Percentiles rank a stretch among this genome's conserved stretches.
phyloP scores from a whole-genome alignment of 2,329 filamentous ascomycete species.

The Talaromyces piceae region DNA sequence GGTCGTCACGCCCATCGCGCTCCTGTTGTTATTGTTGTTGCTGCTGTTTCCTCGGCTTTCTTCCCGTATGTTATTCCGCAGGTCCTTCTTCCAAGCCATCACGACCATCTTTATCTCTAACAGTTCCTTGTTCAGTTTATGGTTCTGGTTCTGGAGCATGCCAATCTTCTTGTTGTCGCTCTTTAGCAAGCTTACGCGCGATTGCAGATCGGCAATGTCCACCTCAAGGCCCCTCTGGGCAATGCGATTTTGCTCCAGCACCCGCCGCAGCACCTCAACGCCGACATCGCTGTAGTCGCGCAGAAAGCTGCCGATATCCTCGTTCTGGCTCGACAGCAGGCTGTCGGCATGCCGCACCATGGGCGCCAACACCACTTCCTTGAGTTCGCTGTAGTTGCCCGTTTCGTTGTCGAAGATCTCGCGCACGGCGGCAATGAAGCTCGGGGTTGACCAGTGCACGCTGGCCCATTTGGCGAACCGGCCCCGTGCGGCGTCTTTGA shows the following conservation, averaged over 20 bases:
- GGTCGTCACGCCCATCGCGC: too few species aligned
- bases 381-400: slow-evolving; percentile 13
- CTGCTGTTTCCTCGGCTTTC: neutral
- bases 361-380: slow-evolving; percentile 7
- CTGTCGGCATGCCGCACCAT: slow-evolving; percentile 10
- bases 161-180: slow-evolving; percentile 11
- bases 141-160: slow-evolving; percentile 9
- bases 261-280: slow-evolving; percentile 7
- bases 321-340: slow-evolving; percentile 1
- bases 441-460: slow-evolving; percentile 8
- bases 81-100: slow-evolving; percentile 10
- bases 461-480: slow-evolving; percentile 10
- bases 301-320: slow-evolving; percentile 3
- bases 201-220: slow-evolving; percentile 10
- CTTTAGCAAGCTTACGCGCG: slow-evolving; percentile 4
- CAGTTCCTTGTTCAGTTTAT: slow-evolving; percentile 11
- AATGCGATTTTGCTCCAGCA: slow-evolving; percentile 9
- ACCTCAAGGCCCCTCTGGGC: slow-evolving; percentile 9
- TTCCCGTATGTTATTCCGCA: slow-evolving; percentile 3
- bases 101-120: slow-evolving; percentile 11
- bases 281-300: slow-evolving; percentile 11
- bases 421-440: slow-evolving; percentile 9
- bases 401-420: slow-evolving; percentile 14
- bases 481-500: slow-evolving; percentile 9
- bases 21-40: too few species aligned